phyloP scores from a whole-genome alignment of 1,284 basidiomycete species.

The Boletus mariae region DNA sequence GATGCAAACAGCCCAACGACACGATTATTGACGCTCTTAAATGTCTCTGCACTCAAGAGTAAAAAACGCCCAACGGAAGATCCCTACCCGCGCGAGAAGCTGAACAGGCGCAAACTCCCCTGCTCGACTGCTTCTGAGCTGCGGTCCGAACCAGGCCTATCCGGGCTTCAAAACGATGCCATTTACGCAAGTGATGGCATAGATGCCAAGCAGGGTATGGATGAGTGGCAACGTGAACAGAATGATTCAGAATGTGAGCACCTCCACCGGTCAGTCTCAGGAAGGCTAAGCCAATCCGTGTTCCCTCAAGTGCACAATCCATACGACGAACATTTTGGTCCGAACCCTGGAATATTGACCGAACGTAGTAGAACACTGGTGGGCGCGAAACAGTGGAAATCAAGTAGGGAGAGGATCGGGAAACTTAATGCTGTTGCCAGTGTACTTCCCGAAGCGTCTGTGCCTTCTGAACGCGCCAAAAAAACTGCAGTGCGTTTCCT shows the following conservation, averaged over 20 bases:
- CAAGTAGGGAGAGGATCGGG: conserved; percentile 38
- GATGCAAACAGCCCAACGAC: conserved; percentile 64
- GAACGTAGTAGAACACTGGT: conserved; percentile 45
- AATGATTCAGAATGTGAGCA: conserved; percentile 29
- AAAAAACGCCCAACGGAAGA: conserved; percentile 57
- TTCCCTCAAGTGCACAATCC: conserved; percentile 34
- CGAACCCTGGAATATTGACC: conserved; percentile 45
- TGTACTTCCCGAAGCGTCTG: conserved; percentile 44
- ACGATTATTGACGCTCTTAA: conserved; percentile 87
- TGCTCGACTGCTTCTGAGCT: conserved; percentile 26
- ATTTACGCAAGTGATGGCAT: conserved; percentile 13
- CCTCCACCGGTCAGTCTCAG: background rate
- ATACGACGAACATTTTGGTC: conserved; percentile 69
- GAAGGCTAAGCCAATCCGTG: background rate
- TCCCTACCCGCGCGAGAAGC: conserved; percentile 49
- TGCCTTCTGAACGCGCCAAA: conserved; percentile 16
- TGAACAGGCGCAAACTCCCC: conserved; percentile 57
- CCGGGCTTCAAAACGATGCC: conserved; percentile 6
- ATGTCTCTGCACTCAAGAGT: conserved; percentile 79
- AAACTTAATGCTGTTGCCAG: conserved; percentile 55
- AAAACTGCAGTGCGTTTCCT: conserved; percentile 28
- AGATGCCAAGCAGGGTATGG: conserved; percentile 15
- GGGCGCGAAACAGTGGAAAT: conserved; percentile 51
- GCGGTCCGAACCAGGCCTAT: conserved; percentile 1
- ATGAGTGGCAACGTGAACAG: conserved; percentile 11